These are phyloP conservation scores for Vaccinium myrtillus DNA, from an alignment of 148 eudicot genomes.

Conservation along the genomic window DNA sequence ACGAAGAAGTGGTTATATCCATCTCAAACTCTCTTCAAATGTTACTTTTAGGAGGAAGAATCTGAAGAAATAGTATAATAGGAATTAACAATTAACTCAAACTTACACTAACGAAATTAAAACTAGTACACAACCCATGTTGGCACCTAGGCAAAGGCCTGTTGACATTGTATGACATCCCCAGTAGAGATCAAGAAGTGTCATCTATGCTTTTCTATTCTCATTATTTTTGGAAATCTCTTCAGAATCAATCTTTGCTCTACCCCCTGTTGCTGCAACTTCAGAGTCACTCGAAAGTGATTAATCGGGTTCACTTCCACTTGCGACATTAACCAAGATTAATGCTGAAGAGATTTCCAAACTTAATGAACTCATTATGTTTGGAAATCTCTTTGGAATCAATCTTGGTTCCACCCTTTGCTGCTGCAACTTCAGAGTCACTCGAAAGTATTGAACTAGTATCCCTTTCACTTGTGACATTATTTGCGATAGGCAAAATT, in stretches of 20 bases:
- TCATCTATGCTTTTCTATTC: neutral
- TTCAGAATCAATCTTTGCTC: neutral
- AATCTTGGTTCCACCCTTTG: neutral
- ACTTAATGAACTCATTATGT: neutral
- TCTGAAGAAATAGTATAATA: neutral
- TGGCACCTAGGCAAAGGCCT: conserved; percentile 15
- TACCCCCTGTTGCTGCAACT: conserved; percentile 16
- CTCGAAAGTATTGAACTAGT: conserved; percentile 62
- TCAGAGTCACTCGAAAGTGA: conserved; percentile 57
- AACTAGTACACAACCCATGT: conserved; percentile 21
- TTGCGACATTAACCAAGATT: neutral
- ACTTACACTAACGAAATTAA: conserved; percentile 68
- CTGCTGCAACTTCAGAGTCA: conserved; percentile 35
- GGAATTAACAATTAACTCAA: neutral
- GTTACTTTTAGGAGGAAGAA: neutral
- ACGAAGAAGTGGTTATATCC: neutral
- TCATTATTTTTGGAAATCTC: neutral
- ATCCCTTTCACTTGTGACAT: conserved; percentile 33
- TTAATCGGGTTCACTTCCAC: conserved; percentile 52
- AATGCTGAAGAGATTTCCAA: no score
- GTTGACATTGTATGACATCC: conserved; percentile 21
- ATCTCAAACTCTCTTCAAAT: neutral
- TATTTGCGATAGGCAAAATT: neutral
- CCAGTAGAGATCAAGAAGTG: conserved; percentile 13
- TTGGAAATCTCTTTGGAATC: conserved; percentile 5